Percentiles rank a stretch among this genome's conserved stretches.
Conservation (phyloP, 148 eudicot genomes). For the Rhododendron simsii region DNA sequence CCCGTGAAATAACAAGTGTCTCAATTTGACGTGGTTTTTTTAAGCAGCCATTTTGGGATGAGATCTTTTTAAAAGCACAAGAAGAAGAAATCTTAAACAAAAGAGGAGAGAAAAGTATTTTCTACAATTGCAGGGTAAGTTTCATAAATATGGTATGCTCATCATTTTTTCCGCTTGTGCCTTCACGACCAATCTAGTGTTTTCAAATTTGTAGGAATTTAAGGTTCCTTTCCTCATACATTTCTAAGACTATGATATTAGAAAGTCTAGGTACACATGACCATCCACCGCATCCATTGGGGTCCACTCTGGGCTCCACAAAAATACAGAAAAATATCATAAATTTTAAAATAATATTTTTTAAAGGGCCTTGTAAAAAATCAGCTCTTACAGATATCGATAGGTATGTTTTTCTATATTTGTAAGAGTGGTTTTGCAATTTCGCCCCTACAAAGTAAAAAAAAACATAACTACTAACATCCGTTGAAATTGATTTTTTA, state of each 20-base stretch:
- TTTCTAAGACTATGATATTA: background rate
- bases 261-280: too few relatives aligned
- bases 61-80: background rate
- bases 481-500: too few relatives aligned
- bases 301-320: too few relatives aligned
- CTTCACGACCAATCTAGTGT: background rate
- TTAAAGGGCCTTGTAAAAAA: too few relatives aligned
- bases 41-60: background rate
- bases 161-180: background rate
- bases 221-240: background rate
- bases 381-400: too few relatives aligned
- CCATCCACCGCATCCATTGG: too few relatives aligned
- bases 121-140: background rate
- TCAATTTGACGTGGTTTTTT: background rate
- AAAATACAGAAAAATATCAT: too few relatives aligned
- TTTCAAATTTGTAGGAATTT: background rate
- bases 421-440: too few relatives aligned
- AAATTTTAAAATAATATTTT: too few relatives aligned
- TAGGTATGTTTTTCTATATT: too few relatives aligned
- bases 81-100: background rate
- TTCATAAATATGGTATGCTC: background rate
- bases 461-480: too few relatives aligned
- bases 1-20: background rate
- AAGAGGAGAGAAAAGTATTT: background rate
- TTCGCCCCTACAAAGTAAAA: too few relatives aligned